These are phyloP conservation scores for Tetrastigma voinierianum DNA, from an alignment of 164 flowering plant species.

Conservation along the genomic window DNA sequence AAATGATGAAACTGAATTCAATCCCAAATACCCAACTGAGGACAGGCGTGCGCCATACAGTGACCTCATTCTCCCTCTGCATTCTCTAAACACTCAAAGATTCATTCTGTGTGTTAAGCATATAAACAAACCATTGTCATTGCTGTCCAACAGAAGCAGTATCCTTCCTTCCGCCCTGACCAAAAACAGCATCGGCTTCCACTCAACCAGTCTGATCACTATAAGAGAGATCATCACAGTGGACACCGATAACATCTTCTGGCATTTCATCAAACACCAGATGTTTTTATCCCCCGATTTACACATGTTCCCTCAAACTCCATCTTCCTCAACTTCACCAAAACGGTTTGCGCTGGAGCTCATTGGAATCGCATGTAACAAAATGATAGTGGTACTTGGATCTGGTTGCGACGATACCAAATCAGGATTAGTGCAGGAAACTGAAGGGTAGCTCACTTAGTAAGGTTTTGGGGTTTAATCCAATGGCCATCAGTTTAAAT, in stretches of 20 bases:
- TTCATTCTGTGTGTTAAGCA: no score
- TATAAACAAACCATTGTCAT: no score
- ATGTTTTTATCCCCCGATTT: conserved; percentile 26
- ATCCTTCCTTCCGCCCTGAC: conserved; percentile 17
- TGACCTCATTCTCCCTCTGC: conserved; percentile 32
- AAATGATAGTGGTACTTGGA: no score
- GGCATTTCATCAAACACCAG: conserved; percentile 27
- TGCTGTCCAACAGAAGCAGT: conserved; percentile 47
- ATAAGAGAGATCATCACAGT: conserved; percentile 32
- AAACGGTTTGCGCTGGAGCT: conserved; percentile 16
- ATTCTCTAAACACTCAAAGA: conserved; percentile 36
- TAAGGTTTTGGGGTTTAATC: no score
- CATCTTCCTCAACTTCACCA: conserved; percentile 23
- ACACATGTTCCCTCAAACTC: conserved; percentile 38
- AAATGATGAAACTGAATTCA: conserved; percentile 42
- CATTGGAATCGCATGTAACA: no score
- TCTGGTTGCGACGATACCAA: no score
- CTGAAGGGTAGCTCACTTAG: no score
- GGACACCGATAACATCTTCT: conserved; percentile 30
- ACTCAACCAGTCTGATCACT: conserved; percentile 15
- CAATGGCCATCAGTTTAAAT: no score
- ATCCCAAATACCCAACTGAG: conserved; percentile 42
- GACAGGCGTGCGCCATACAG: no score
- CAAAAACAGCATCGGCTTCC: conserved; percentile 21
- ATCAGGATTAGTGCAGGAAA: no score